A percentile compares a stretch with the other conserved stretches of the same genome.
Evolutionary conservation across 2,329 filamentous ascomycete species (phyloP).

Genomic region (Neonectria faginata): DNA sequence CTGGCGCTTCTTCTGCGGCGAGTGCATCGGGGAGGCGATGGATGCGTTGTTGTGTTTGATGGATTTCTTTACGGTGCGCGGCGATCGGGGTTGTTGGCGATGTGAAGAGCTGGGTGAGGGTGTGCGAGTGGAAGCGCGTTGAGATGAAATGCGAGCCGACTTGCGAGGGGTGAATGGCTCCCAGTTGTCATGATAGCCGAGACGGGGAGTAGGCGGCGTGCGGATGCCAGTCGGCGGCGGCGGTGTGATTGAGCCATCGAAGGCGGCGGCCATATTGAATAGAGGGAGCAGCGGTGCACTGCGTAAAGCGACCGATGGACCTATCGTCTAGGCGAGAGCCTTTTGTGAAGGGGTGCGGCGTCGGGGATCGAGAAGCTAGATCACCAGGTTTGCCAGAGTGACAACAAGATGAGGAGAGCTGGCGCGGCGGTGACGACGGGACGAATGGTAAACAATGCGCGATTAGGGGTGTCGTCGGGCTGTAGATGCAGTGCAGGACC

Average conservation of each 20-base stretch:
- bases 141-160: slow-evolving; percentile 72
- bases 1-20: slow-evolving; percentile 64
- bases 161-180: slow-evolving; percentile 80
- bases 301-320: slow-evolving; percentile 19
- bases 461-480: slow-evolving; percentile 12
- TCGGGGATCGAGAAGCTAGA: slow-evolving; percentile 32
- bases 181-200: slow-evolving; percentile 76
- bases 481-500: neutral
- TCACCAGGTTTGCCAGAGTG: slow-evolving; percentile 40
- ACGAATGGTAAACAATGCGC: slow-evolving; percentile 23
- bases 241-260: slow-evolving; percentile 63
- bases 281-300: slow-evolving; percentile 29
- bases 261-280: slow-evolving; percentile 46
- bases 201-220: slow-evolving; percentile 76
- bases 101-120: slow-evolving; percentile 62
- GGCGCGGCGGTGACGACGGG: slow-evolving; percentile 15
- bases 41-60: slow-evolving; percentile 44
- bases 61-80: slow-evolving; percentile 50
- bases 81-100: slow-evolving; percentile 49
- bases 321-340: slow-evolving; percentile 19
- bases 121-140: slow-evolving; percentile 63
- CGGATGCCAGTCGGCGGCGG: slow-evolving; percentile 68
- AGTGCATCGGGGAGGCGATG: slow-evolving; percentile 58
- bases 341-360: slow-evolving; percentile 23
- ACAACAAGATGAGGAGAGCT: slow-evolving; percentile 27